Base-by-base conservation (phyloP, 768 basidiomycete species). In the Tulasnella sp. region DNA sequence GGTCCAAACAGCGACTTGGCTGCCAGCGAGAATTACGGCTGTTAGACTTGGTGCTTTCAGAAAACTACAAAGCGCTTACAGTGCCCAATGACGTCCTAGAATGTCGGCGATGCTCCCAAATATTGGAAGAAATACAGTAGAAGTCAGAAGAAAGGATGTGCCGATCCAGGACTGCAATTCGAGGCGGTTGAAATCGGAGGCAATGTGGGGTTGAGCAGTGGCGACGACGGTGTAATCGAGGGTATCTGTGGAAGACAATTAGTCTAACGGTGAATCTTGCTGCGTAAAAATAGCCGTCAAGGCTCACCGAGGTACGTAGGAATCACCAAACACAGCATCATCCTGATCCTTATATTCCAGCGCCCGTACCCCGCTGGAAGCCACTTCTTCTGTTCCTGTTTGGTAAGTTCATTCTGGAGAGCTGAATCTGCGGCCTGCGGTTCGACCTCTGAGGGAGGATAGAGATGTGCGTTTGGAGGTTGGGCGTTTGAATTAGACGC, bases 41-140 rank as follows among this genome's bases (percentile, higher is more conserved):
- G n/a, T 34, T 7, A 64, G 67, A 25, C 49, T n/a, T 49, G 22
- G n/a, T n/a, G 19, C 49, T 49, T n/a, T 17, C 19, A 15, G 31
- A 29, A 11, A 29, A 37, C 15, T 8, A 12, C 38, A 37, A n/a
- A 45, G 38, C 70, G 37, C 77, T 39, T 29, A 77, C 39, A 87
- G 81, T 2, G 86, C 85, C 76, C 82, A 82, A 78, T 88, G 84
- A 0, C 88, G 85, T 7, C 87, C 87, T 81, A 85, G 86, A 25
- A 88, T 82, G 77, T 88, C 87, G 17, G 86, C 84, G 8, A 88
- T 76, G 7, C 85, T 85, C 1, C 85, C 87, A 64, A 86, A 88
- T 9, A 88, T 79, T 5, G 87, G 87, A 12, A 88, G 81, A 80
- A 88, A 88, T 67, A 87, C 86, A 3, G 88, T 87, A 19, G 86